A percentile compares a stretch with the other conserved stretches of the same genome.
phyloP scores from a whole-genome alignment of 192 early-diverging fungal genomes.

The Radiomyces spectabilis region DNA sequence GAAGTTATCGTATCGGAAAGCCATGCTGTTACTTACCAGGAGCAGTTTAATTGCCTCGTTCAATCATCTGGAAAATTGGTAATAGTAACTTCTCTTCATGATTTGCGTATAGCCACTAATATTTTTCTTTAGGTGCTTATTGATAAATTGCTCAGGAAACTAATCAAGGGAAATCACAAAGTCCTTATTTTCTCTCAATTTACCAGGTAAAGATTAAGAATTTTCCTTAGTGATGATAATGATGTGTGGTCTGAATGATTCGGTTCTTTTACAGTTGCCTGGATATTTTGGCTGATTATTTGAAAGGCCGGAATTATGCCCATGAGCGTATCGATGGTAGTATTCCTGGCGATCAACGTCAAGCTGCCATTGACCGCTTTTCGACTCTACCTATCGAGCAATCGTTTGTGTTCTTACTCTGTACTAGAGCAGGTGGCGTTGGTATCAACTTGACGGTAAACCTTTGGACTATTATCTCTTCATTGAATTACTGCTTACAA shows the following conservation, averaged over 20 bases:
- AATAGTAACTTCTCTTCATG: background rate
- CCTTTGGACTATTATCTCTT: background rate
- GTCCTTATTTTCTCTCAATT: slow-evolving; percentile 89
- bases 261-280: slow-evolving; percentile 37
- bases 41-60: slow-evolving; percentile 62
- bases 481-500: background rate
- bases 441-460: slow-evolving; percentile 75
- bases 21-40: slow-evolving; percentile 43
- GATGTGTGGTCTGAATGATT: too few relatives aligned
- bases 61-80: slow-evolving; percentile 75
- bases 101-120: too few relatives aligned
- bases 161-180: slow-evolving; percentile 72
- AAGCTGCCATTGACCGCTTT: slow-evolving; percentile 83
- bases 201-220: slow-evolving; percentile 34
- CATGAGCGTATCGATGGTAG: slow-evolving; percentile 81
- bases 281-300: slow-evolving; percentile 77
- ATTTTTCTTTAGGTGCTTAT: slow-evolving; percentile 19
- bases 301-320: slow-evolving; percentile 59
- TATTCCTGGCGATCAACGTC: slow-evolving; percentile 70
- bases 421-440: slow-evolving; percentile 81
- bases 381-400: slow-evolving; percentile 56
- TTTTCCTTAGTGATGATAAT: background rate
- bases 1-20: slow-evolving; percentile 66
- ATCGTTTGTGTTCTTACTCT: slow-evolving; percentile 80
- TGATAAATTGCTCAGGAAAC: slow-evolving; percentile 71